These are phyloP conservation scores for Neocatenulostroma microsporum DNA, from an alignment of 2,329 filamentous ascomycete genomes.

Conservation along the genomic window DNA sequence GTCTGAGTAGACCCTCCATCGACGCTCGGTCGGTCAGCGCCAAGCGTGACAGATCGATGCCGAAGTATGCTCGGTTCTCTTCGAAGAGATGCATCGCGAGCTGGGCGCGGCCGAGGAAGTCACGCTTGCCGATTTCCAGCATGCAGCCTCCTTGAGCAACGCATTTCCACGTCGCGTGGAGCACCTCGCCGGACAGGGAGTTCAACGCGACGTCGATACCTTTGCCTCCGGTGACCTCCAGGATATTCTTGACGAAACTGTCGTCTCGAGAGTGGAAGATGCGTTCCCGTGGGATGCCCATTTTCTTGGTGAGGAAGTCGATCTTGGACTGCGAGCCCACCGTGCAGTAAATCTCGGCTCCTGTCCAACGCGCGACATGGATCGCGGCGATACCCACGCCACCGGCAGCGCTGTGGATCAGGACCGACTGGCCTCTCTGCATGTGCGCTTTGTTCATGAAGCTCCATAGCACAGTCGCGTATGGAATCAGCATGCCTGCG, in stretches of 20 bases:
- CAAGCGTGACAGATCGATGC: too few relatives aligned
- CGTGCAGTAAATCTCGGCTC: constrained; percentile 23
- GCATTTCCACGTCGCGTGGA: constrained; percentile 21
- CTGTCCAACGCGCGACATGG: constrained; percentile 17
- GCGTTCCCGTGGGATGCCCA: constrained; percentile 18
- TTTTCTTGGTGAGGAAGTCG: constrained; percentile 14
- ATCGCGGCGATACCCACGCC: constrained; percentile 23
- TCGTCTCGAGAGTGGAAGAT: constrained; percentile 26
- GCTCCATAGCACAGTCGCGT: constrained; percentile 6
- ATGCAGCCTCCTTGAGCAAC: constrained; percentile 26
- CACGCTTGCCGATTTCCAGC: constrained; percentile 23
- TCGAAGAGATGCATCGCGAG: constrained; percentile 14
- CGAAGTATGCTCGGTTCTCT: constrained; percentile 9
- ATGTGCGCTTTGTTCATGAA: constrained; percentile 10
- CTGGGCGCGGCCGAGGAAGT: constrained; percentile 9
- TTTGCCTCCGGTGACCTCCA: constrained; percentile 17
- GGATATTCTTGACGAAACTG: constrained; percentile 20
- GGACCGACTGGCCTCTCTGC: constrained; percentile 18
- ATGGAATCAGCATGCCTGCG: constrained; percentile 12
- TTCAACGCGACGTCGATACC: constrained; percentile 31
- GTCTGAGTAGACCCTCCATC: constrained; percentile 5
- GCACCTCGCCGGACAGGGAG: constrained; percentile 19
- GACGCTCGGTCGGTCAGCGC: too few relatives aligned
- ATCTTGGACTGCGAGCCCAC: constrained; percentile 20
- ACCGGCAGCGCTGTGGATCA: constrained; percentile 24